Evolutionary conservation across 148 eudicot species (phyloP).

Genomic region (Rhododendron griersonianum): DNA sequence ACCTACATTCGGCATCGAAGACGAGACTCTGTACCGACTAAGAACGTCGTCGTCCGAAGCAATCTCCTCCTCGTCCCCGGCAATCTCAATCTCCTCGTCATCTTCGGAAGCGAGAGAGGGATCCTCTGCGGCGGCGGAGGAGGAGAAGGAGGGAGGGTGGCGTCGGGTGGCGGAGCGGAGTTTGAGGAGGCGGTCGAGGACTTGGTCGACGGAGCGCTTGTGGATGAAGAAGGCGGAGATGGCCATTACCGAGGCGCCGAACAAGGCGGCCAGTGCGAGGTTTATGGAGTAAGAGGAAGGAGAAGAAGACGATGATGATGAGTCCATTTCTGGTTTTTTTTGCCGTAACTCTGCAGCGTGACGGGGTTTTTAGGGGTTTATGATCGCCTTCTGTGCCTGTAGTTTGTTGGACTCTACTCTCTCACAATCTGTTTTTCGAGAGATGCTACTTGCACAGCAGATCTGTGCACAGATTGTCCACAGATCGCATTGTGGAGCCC

Average conservation of each 20-base stretch:
- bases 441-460: no score
- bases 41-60: neutral
- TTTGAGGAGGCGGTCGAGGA: slow-evolving; percentile 55
- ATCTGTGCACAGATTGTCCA: no score
- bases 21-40: slow-evolving; percentile 35
- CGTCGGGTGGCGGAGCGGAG: slow-evolving; percentile 17
- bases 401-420: no score
- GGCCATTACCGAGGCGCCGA: slow-evolving; percentile 88
- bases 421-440: no score
- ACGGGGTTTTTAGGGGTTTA: slow-evolving; percentile 5
- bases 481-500: no score
- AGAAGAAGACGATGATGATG: slow-evolving; percentile 1
- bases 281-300: slow-evolving; percentile 31
- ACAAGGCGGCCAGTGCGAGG: slow-evolving; percentile 67
- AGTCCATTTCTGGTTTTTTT: slow-evolving; percentile 24
- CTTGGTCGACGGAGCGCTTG: slow-evolving; percentile 73
- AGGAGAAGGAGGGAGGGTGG: neutral
- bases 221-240: slow-evolving; percentile 75
- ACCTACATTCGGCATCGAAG: slow-evolving; percentile 47
- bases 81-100: neutral
- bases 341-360: neutral
- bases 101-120: neutral
- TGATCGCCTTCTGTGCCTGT: neutral
- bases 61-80: neutral
- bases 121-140: slow-evolving; percentile 4